Percentiles rank a stretch among this genome's conserved stretches.
Conservation (phyloP, 495 filamentous ascomycete genomes). For the Aeminium ludgeri region DNA sequence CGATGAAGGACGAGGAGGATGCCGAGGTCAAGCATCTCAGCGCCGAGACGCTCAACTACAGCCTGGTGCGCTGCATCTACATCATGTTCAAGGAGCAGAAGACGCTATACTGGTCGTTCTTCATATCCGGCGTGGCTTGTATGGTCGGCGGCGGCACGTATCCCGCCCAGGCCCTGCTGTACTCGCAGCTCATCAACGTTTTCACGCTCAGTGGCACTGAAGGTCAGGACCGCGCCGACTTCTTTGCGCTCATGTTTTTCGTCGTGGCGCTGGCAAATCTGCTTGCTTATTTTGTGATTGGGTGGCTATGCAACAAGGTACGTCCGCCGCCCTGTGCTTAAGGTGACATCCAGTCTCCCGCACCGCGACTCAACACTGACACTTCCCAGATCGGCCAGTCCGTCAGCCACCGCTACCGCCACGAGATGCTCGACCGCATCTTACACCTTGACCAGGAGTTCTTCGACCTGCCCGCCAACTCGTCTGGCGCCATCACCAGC, state of each 20-base stretch:
- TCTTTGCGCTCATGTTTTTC: conserved; percentile 25
- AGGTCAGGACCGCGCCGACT: conserved; percentile 13
- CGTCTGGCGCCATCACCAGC: conserved; percentile 43
- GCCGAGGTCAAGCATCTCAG: conserved; percentile 1
- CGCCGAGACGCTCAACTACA: conserved; percentile 2
- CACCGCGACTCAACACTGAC: too few relatives aligned
- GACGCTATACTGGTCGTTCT: not conserved
- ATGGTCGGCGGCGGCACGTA: conserved; percentile 18
- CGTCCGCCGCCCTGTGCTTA: not conserved
- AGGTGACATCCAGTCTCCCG: not conserved
- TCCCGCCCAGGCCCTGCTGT: conserved; percentile 22
- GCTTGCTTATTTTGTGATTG: conserved; percentile 18
- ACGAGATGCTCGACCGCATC: conserved; percentile 42
- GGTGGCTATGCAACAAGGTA: conserved; percentile 13
- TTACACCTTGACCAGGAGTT: conserved; percentile 42
- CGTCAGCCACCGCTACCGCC: conserved; percentile 31
- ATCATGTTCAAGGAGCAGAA: conserved; percentile 7
- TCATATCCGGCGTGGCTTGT: not conserved
- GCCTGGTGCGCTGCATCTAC: conserved; percentile 1
- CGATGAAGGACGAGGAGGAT: conserved; percentile 2
- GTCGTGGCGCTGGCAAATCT: conserved; percentile 31
- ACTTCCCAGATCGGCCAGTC: conserved; percentile 22
- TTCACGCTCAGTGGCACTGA: conserved; percentile 9
- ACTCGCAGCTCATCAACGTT: conserved; percentile 18
- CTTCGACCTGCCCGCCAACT: conserved; percentile 47